Conservation (phyloP, 257 asterid genomes). For the Eucommia ulmoides region DNA sequence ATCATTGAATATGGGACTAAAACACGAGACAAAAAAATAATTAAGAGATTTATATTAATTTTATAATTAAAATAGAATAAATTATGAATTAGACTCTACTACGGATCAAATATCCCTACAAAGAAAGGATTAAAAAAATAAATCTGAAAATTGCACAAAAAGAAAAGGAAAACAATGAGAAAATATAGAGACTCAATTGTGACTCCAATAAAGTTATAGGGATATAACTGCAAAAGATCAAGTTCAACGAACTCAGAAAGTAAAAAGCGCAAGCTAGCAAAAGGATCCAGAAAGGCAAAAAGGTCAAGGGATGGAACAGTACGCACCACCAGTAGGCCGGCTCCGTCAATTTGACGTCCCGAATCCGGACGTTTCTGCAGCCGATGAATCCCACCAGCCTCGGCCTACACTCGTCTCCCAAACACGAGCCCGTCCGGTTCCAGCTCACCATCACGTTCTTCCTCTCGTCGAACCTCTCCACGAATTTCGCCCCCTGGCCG, state of each 20-base stretch:
- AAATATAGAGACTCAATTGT: neutral
- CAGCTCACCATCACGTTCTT: constrained; percentile 99
- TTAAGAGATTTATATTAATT: too few relatives aligned
- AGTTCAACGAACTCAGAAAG: neutral
- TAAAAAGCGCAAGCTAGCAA: neutral
- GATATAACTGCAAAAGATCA: neutral
- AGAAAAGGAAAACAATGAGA: neutral
- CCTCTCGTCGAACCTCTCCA: constrained; percentile 52
- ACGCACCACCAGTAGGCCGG: constrained; percentile 90
- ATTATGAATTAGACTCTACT: too few relatives aligned
- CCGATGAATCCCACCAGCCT: constrained; percentile 74
- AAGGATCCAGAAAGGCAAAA: neutral
- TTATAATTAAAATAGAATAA: too few relatives aligned
- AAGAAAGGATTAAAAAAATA: too few relatives aligned
- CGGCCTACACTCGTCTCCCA: constrained; percentile 91
- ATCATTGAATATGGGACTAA: too few relatives aligned
- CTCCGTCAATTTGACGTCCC: constrained; percentile 42
- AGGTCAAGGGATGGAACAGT: neutral
- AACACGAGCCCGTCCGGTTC: constrained; percentile 67
- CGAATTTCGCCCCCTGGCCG: constrained; percentile 83
- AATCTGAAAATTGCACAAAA: too few relatives aligned
- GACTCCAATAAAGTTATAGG: neutral
- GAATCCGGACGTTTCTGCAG: constrained; percentile 40
- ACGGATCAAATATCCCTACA: too few relatives aligned
- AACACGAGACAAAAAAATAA: too few relatives aligned